Conservation (phyloP, 352 stramenopile genomes). For the Phytophthora pinifolia region DNA sequence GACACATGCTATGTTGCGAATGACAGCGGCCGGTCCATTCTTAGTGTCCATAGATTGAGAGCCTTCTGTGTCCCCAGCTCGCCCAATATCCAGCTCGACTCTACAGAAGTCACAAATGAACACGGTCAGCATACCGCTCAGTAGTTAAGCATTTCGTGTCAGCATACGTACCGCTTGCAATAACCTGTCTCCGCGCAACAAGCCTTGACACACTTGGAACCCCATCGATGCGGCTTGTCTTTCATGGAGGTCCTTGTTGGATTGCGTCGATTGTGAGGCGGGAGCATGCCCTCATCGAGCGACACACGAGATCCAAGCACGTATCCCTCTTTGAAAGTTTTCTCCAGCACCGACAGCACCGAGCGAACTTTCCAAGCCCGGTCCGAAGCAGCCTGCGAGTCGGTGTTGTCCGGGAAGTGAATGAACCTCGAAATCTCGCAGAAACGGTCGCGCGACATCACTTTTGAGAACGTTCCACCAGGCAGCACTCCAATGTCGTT, state of each 20-base stretch:
- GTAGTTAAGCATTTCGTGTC: not conserved
- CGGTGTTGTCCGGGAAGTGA: constrained; percentile 3
- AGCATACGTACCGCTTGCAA: constrained; percentile 9
- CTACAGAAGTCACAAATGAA: not conserved
- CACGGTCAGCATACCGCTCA: not conserved
- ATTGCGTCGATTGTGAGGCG: not conserved
- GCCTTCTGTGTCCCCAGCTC: not conserved
- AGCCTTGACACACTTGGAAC: constrained; percentile 8
- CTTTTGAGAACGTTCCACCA: not conserved
- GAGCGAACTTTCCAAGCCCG: constrained; percentile 10
- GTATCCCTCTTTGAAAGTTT: constrained; percentile 5
- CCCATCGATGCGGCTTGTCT: not conserved
- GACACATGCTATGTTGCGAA: not conserved
- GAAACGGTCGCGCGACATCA: constrained; percentile 8
- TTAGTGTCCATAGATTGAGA: not conserved
- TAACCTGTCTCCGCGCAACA: constrained; percentile 9
- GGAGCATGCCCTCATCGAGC: constrained; percentile 7
- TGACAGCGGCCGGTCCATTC: not conserved
- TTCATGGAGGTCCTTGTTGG: not conserved
- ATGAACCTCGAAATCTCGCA: not conserved
- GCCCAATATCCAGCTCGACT: not conserved
- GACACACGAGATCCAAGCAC: not conserved
- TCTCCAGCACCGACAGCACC: not conserved
- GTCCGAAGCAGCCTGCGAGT: not conserved
- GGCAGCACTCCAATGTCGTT: not conserved